Evolutionary conservation across 1,139 yeast species (phyloP), one percentile per base, ranked within the genome.

Genomic region (Sugiyamaella grinbergsii): DNA sequence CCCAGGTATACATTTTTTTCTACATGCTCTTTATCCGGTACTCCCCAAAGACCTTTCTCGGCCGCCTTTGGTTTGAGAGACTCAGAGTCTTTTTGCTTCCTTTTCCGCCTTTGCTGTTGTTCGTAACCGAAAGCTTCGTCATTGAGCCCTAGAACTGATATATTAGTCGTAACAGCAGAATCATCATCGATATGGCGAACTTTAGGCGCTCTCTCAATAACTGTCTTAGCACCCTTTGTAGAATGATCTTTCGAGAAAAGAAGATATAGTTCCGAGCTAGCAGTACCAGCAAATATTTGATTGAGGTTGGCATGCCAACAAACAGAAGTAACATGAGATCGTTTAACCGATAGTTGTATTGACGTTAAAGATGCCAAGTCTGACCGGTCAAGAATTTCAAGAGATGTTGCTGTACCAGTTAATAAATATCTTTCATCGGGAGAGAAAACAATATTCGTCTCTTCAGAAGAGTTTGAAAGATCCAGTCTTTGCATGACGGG

Each of bases 211-310:
- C 67, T 69, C 33, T 61, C 63, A n/a, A 73, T 54, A 2, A 68
- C 64, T 0, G 58, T 47, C 44, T 62, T 60, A 3, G 71, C 70
- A 1, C 79, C 78, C 37, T 64, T 62, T 3, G 52, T 53, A 1
- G 77, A 71, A 1, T 51, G 28, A 1, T 55, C 58, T 0, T 70
- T 72, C 3, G 70, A 60, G 47, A 74, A 73, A n/a, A 73, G 54
- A 1, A 70, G 56, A 13, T 57, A 56, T 0, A 71, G 42, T 0
- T 55, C 47, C 1, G 76, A 76, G 24, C 59, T 51, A 1, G 63
- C 51, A 1, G 63, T 59, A 3, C 77, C 76, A 3, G 67, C 60
- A 23, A 68, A 60, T 16, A 75, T 68, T 50, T 73, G 75, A 49
- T 73, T 67, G 2, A 62, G 61, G 2, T 40, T 41, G 2, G 56